Conservation (phyloP, 768 basidiomycete species). For the Lactarius sp. region DNA sequence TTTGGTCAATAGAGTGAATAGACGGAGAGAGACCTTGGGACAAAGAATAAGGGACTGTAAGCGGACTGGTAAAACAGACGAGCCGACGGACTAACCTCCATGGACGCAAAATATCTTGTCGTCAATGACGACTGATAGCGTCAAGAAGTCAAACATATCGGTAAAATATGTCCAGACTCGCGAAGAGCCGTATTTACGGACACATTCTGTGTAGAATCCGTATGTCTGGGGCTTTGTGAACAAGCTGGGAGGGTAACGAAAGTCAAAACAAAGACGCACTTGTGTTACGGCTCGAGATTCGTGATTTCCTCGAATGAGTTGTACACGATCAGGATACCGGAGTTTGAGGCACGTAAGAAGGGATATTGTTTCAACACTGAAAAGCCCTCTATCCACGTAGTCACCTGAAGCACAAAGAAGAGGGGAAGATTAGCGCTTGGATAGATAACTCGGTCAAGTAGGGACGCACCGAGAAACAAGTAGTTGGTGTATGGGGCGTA, state of each 20-base stretch:
- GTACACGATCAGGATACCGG: slow-evolving; percentile 93
- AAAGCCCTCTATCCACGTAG: slow-evolving; percentile 96
- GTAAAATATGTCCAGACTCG: slow-evolving; percentile 99
- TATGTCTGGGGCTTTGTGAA: slow-evolving; percentile 62
- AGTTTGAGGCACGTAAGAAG: slow-evolving; percentile 95
- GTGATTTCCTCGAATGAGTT: slow-evolving; percentile 96
- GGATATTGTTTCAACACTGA: slow-evolving; percentile 98
- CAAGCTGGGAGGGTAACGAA: not conserved
- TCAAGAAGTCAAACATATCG: slow-evolving; percentile 99
- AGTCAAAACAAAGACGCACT: slow-evolving; percentile 47
- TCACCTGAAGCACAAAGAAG: slow-evolving; percentile 56
- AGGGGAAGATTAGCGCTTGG: not conserved
- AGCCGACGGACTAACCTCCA: slow-evolving; percentile 57
- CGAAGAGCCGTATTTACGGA: slow-evolving; percentile 92
- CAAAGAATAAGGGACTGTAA: not conserved
- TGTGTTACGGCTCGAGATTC: slow-evolving; percentile 98
- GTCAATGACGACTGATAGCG: slow-evolving; percentile 96
- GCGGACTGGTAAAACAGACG: slow-evolving; percentile 12
- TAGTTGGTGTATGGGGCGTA: slow-evolving; percentile 97
- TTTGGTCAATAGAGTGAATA: slow-evolving; percentile 98
- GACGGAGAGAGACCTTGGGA: slow-evolving; percentile 85
- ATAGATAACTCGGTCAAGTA: slow-evolving; percentile 10
- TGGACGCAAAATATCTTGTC: slow-evolving; percentile 99
- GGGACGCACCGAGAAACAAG: slow-evolving; percentile 82
- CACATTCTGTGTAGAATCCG: slow-evolving; percentile 98